Percentiles rank a stretch among this genome's conserved stretches.
These are phyloP conservation scores for Globisporangium nunn DNA, from an alignment of 352 stramenopile species.

Conservation along the genomic window DNA sequence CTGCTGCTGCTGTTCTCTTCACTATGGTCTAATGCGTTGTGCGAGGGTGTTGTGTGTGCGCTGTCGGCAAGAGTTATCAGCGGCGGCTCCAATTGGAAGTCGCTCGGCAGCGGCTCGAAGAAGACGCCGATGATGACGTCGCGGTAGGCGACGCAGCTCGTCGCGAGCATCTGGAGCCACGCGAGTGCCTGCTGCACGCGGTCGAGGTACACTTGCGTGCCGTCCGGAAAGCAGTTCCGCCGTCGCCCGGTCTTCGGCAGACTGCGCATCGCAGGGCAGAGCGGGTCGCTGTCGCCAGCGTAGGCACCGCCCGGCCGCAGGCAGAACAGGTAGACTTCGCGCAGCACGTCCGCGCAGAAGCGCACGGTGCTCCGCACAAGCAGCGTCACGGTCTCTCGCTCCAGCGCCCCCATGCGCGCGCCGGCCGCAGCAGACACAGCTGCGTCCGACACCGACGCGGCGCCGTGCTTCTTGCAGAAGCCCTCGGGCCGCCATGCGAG, in stretches of 20 bases:
- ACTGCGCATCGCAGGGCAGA: constrained; percentile 19
- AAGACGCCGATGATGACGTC: constrained; percentile 50
- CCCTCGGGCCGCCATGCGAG: constrained; percentile 69
- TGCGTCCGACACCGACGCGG: constrained; percentile 1
- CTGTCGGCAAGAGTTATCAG: not conserved
- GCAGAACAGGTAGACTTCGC: constrained; percentile 46
- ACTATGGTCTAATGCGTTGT: too few relatives aligned
- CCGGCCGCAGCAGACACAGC: not conserved
- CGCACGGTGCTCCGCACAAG: constrained; percentile 35
- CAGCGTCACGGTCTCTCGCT: constrained; percentile 31
- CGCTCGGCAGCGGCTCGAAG: constrained; percentile 44
- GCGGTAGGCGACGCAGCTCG: constrained; percentile 67
- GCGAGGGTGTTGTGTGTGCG: too few relatives aligned
- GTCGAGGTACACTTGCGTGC: constrained; percentile 46
- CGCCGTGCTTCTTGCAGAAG: constrained; percentile 70
- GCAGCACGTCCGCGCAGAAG: constrained; percentile 57
- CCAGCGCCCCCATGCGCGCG: constrained; percentile 23
- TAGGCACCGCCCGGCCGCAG: constrained; percentile 22
- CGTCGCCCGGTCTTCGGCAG: constrained; percentile 40
- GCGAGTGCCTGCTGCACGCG: constrained; percentile 48
- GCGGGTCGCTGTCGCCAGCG: constrained; percentile 24
- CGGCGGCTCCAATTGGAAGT: constrained; percentile 31
- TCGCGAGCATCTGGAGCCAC: constrained; percentile 67
- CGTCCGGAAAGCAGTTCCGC: constrained; percentile 28
- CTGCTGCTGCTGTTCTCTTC: too few relatives aligned